A percentile compares a stretch with the other conserved stretches of the same genome.
Evolutionary conservation across 129 eudicot genomes (phyloP).

Genomic region (Arctium minus): DNA sequence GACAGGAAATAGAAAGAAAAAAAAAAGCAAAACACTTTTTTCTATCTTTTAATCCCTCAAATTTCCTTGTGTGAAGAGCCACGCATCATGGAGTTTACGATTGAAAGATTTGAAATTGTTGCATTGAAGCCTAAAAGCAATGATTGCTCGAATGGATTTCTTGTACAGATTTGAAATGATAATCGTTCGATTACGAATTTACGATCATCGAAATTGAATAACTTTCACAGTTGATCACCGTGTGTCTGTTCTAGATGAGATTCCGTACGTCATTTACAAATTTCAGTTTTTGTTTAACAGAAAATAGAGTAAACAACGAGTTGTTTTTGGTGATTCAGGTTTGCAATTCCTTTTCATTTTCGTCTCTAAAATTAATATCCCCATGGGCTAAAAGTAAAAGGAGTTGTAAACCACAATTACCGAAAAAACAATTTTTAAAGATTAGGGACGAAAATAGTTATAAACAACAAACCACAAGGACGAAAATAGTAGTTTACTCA

Average conservation of each 20-base stretch:
- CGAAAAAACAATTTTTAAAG: too few relatives aligned
- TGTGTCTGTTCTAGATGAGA: not conserved
- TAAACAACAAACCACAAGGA: too few relatives aligned
- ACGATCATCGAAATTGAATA: constrained; percentile 3
- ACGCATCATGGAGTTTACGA: not conserved
- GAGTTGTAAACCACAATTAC: too few relatives aligned
- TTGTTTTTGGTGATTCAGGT: too few relatives aligned
- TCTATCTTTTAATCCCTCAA: not conserved
- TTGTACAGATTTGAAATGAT: not conserved
- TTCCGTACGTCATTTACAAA: too few relatives aligned
- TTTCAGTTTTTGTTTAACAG: too few relatives aligned
- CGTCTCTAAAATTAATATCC: too few relatives aligned
- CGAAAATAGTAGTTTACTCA: too few relatives aligned
- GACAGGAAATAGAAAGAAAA: constrained; percentile 9
- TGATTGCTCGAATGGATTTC: constrained; percentile 4
- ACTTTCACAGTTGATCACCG: not conserved
- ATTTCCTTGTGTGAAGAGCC: not conserved
- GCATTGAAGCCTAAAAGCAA: not conserved
- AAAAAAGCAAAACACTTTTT: not conserved
- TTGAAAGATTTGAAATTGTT: not conserved
- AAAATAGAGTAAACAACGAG: too few relatives aligned
- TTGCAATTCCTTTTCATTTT: too few relatives aligned
- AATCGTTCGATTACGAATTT: not conserved
- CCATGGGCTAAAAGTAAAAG: too few relatives aligned
- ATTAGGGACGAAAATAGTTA: too few relatives aligned